A percentile compares a stretch with the other conserved stretches of the same genome.
Evolutionary conservation across 768 basidiomycete genomes (phyloP).

Genomic region (Suillus spraguei): DNA sequence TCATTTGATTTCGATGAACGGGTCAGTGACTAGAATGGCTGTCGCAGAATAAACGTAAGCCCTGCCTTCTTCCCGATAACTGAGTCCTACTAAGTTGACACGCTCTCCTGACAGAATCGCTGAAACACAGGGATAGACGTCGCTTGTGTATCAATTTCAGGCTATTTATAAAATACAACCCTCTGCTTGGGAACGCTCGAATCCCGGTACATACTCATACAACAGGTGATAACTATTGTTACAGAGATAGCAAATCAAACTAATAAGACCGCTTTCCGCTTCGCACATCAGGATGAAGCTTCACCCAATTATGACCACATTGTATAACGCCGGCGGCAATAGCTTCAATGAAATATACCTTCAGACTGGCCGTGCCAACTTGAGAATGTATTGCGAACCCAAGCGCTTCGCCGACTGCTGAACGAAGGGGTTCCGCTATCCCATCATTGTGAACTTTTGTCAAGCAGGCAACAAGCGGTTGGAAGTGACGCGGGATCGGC

Average conservation of each 20-base stretch:
- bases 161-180: conserved; percentile 26
- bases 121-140: conserved; percentile 38
- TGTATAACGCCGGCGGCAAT: conserved; percentile 40
- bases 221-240: neutral
- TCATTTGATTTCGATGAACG: neutral
- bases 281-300: neutral
- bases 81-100: neutral
- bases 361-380: conserved; percentile 44
- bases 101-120: neutral
- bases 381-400: conserved; percentile 35
- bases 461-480: conserved; percentile 37
- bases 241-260: neutral
- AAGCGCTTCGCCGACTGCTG: conserved; percentile 38
- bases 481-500: conserved; percentile 21
- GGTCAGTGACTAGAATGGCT: neutral
- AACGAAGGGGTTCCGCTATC: conserved; percentile 36
- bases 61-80: neutral
- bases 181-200: conserved; percentile 20
- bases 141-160: conserved; percentile 23
- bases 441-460: conserved; percentile 36
- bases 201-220: conserved; percentile 14
- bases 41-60: neutral
- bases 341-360: conserved; percentile 43
- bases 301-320: conserved; percentile 39
- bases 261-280: neutral